Evolutionary conservation across 805 yeast species (phyloP).

Genomic region (Isabelozyma rhagii): DNA sequence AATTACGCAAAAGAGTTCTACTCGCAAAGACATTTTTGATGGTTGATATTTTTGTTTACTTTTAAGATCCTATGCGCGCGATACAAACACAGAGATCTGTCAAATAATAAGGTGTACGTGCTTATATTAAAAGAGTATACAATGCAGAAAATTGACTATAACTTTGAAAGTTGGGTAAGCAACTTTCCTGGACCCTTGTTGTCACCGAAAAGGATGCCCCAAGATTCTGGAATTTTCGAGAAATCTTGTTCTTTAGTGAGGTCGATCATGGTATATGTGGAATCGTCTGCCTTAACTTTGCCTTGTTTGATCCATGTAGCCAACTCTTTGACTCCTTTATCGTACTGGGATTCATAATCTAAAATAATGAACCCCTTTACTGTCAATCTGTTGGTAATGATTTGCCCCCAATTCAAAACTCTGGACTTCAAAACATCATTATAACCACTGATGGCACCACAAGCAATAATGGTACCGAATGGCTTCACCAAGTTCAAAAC

Average conservation of each 20-base stretch:
- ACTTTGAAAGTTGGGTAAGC: constrained; percentile 26
- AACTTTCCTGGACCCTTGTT: constrained; percentile 45
- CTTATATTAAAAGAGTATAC: neutral
- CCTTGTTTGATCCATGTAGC: constrained; percentile 12
- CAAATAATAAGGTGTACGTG: neutral
- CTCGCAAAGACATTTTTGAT: neutral
- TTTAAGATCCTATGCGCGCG: neutral
- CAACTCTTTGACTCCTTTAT: constrained; percentile 9
- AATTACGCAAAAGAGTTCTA: no score
- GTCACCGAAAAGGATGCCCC: constrained; percentile 45
- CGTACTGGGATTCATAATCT: constrained; percentile 10
- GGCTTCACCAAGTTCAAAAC: constrained; percentile 12
- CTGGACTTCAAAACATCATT: constrained; percentile 16
- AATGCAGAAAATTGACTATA: neutral
- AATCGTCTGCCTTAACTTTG: constrained; percentile 10
- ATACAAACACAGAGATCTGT: constrained; percentile 15
- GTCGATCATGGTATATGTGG: constrained; percentile 20
- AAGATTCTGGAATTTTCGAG: constrained; percentile 39
- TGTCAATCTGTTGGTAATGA: constrained; percentile 13
- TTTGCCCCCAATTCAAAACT: constrained; percentile 20
- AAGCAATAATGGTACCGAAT: constrained; percentile 22
- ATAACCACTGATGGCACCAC: constrained; percentile 30
- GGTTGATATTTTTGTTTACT: neutral
- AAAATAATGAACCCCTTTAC: constrained; percentile 19
- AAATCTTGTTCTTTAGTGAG: constrained; percentile 38